These are phyloP conservation scores for Inga leiocalycina DNA, from an alignment of 306 rosid genomes.

Conservation along the genomic window DNA sequence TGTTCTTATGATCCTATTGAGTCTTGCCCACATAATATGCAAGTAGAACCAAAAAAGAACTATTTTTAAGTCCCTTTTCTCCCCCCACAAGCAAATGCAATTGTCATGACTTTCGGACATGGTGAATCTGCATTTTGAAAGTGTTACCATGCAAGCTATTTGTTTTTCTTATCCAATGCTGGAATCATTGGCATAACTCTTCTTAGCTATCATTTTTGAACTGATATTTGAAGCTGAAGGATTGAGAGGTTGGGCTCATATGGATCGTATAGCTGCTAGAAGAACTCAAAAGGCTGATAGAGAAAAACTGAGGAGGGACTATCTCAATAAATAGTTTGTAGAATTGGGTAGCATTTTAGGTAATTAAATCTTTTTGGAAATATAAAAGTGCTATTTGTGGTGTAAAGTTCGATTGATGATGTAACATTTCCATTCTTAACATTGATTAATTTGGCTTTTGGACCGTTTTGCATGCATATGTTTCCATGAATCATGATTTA, in stretches of 20 bases:
- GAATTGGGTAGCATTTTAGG: slow-evolving; percentile 75
- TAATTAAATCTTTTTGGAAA: slow-evolving; percentile 3
- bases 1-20: too few relatives aligned
- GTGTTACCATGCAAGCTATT: too few relatives aligned
- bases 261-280: slow-evolving; percentile 67
- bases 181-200: too few relatives aligned
- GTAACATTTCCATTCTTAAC: background rate
- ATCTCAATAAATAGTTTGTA: slow-evolving; percentile 74
- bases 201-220: slow-evolving; percentile 10
- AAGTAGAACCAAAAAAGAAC: too few relatives aligned
- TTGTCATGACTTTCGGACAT: too few relatives aligned
- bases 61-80: too few relatives aligned
- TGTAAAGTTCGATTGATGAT: background rate
- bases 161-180: too few relatives aligned
- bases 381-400: background rate
- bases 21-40: too few relatives aligned
- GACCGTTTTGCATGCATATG: background rate
- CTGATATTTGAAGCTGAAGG: slow-evolving; percentile 46
- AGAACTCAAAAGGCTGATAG: slow-evolving; percentile 85
- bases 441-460: background rate
- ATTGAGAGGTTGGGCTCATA: slow-evolving; percentile 43
- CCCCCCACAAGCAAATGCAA: too few relatives aligned
- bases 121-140: too few relatives aligned
- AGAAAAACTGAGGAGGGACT: slow-evolving; percentile 86
- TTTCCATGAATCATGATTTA: background rate